Base-by-base conservation (phyloP, 208 protist species). In the Blechomonas ayalai region DNA sequence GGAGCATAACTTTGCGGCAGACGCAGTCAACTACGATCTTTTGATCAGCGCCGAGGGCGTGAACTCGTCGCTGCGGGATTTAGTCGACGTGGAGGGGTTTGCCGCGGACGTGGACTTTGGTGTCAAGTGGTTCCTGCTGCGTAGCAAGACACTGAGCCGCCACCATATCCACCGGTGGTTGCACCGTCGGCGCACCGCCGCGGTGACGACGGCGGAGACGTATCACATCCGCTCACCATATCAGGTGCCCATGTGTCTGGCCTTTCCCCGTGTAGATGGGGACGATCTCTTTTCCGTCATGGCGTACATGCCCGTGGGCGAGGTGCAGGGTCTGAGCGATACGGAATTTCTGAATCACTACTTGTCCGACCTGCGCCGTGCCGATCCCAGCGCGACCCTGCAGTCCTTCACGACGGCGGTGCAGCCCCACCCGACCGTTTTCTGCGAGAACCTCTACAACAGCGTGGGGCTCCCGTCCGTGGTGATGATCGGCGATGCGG, bases 381-480 rank as follows among this genome's bases (percentile, higher is more conserved):
- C 63, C 22, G 59, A 59, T 45, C 22, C 52, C 19, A 20, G 33
- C 25, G 48, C 43, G 23, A 37, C 36, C 20, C 39, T 81, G 10
- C 8, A 25, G 20, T 52, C 52, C 2, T 35, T 37, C 28, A 38
- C 57, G 12, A 18, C 23, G 2, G 22, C 2, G 31, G 44, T 60
- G 4, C 51, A 41, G 39, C 73, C 73, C 5, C 54, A 67, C 33
- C 82, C 86, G 26, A 94, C 82, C 1, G 65, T 94, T 39, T 86
- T 67, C 65, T 91, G 82, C 53, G 82, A 91, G 55, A 76, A 94
- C 39, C 67, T 91, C 19, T 68, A 79, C 66, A 94, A 94, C 70
- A 81, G 62, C 38, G 73, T 89, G 10, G 86, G 86, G 5, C 73
- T 94, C 18, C 82, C 86, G 15, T 88, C 75, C 24, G 77, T 80